Conservation (phyloP, 2,329 filamentous ascomycete genomes). For the Penicillium sp. region DNA sequence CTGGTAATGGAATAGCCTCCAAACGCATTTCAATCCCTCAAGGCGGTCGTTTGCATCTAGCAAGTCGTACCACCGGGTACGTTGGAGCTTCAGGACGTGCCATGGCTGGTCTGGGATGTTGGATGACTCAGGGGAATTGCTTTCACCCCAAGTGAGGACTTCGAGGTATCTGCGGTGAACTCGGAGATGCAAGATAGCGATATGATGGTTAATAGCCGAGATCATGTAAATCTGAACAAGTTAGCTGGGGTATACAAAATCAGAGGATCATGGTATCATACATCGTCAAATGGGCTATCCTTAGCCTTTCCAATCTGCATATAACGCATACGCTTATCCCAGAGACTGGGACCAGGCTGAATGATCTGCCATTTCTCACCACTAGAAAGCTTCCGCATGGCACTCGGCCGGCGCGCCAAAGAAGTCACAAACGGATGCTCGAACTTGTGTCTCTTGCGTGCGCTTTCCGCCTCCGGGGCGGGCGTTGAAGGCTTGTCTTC, state of each 20-base stretch:
- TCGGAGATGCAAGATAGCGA: constrained; percentile 59
- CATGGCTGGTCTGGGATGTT: constrained; percentile 41
- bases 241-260: not conserved
- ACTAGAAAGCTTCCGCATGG: constrained; percentile 46
- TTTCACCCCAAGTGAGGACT: constrained; percentile 51
- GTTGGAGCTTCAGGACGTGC: constrained; percentile 55
- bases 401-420: constrained; percentile 30
- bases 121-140: constrained; percentile 23
- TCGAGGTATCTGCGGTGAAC: constrained; percentile 59
- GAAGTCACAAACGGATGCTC: constrained; percentile 35
- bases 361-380: constrained; percentile 56
- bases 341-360: constrained; percentile 51
- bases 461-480: constrained; percentile 25
- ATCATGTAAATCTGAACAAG: constrained; percentile 59
- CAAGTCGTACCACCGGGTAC: constrained; percentile 62
- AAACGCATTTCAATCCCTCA: constrained; percentile 58
- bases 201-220: constrained; percentile 63
- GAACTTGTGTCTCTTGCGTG: constrained; percentile 42
- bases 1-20: constrained; percentile 59
- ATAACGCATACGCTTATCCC: constrained; percentile 60
- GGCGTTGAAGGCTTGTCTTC: constrained; percentile 28
- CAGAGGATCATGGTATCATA: constrained; percentile 36
- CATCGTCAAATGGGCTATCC: constrained; percentile 54
- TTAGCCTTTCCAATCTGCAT: constrained; percentile 57
- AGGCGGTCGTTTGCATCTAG: constrained; percentile 55